phyloP scores from a whole-genome alignment of 108 stramenopile genomes.

The Cyclostephanos tholiformis region DNA sequence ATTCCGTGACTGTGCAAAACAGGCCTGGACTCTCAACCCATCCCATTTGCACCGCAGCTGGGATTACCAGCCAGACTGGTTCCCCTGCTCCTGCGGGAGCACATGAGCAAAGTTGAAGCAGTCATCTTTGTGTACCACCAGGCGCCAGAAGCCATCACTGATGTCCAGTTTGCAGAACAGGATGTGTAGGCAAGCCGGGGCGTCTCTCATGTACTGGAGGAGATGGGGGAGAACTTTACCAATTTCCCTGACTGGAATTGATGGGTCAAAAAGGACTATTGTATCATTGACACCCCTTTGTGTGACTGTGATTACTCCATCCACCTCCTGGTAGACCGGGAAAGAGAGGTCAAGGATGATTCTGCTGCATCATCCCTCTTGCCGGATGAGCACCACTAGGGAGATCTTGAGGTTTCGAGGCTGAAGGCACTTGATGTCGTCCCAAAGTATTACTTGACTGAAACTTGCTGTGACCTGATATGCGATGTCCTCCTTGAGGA shows the following conservation, averaged over 20 bases:
- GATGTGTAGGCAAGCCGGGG: not conserved
- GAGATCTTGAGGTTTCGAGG: too few relatives aligned
- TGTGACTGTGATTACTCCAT: not conserved
- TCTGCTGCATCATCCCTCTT: not conserved
- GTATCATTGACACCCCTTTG: not conserved
- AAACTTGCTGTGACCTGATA: not conserved
- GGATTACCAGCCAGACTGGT: not conserved
- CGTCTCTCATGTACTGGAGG: not conserved
- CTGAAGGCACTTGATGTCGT: too few relatives aligned
- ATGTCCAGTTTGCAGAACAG: not conserved
- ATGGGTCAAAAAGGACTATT: not conserved
- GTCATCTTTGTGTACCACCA: not conserved
- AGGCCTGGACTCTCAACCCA: too few relatives aligned
- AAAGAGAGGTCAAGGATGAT: not conserved
- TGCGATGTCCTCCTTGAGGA: not conserved
- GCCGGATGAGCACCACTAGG: not conserved
- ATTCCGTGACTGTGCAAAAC: not conserved
- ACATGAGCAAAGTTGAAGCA: not conserved
- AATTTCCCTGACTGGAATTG: too few relatives aligned
- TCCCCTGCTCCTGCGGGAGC: not conserved
- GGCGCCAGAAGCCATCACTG: not conserved
- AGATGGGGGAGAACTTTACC: too few relatives aligned
- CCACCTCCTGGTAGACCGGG: not conserved
- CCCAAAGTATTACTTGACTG: too few relatives aligned
- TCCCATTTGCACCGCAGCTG: not conserved